These are phyloP conservation scores for Globisporangium viniferum DNA, from an alignment of 352 stramenopile species.

Conservation along the genomic window DNA sequence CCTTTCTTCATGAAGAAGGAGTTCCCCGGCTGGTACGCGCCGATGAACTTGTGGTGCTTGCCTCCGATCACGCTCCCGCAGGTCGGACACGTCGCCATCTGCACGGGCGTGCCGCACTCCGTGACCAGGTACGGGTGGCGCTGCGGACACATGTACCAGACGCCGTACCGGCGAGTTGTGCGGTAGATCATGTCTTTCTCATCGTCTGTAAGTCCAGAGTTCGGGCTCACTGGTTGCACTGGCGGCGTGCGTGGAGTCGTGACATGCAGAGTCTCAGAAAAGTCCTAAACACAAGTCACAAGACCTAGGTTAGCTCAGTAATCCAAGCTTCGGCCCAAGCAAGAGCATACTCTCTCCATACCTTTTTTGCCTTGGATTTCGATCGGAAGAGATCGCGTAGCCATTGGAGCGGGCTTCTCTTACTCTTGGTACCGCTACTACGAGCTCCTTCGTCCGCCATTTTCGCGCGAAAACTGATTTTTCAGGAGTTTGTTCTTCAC, in stretches of 20 bases:
- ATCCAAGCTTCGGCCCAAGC: too few species aligned
- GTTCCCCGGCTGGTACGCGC: conserved; percentile 7
- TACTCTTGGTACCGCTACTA: neutral
- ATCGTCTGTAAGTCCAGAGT: conserved; percentile 22
- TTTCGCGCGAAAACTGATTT: neutral
- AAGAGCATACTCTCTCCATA: neutral
- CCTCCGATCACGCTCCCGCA: conserved; percentile 28
- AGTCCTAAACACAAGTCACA: neutral
- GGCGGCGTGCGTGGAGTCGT: conserved; percentile 8
- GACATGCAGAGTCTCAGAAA: neutral
- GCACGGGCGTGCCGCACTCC: conserved; percentile 26
- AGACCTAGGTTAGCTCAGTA: neutral
- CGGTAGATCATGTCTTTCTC: conserved; percentile 32
- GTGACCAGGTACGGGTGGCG: conserved; percentile 34
- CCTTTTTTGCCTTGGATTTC: conserved; percentile 1
- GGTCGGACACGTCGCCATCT: conserved; percentile 18
- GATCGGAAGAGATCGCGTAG: conserved; percentile 4
- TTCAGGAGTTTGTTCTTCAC: neutral
- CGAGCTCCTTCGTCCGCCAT: neutral
- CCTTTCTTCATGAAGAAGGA: conserved; percentile 19
- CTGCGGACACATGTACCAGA: conserved; percentile 27
- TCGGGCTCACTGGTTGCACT: conserved; percentile 11
- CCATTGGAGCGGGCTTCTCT: neutral
- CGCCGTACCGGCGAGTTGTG: conserved; percentile 12
- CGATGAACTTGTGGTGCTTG: conserved; percentile 14